phyloP scores from a whole-genome alignment of 306 rosid genomes.

The Begonia masoniana region DNA sequence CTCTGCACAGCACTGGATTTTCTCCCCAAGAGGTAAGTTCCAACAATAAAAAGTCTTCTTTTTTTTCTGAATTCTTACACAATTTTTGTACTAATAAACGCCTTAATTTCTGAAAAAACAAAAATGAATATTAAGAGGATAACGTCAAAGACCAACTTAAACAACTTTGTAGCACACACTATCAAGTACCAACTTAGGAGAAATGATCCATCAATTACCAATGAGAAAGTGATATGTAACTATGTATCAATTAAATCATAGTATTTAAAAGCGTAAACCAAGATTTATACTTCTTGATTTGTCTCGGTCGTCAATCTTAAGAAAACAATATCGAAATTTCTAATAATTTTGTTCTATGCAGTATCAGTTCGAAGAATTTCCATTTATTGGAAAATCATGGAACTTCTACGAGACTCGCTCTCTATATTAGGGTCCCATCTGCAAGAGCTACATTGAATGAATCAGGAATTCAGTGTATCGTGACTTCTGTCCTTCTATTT shows the following conservation, averaged over 20 bases:
- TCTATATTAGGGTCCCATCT: slow-evolving; percentile 5
- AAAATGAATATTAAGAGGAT: neutral
- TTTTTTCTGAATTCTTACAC: neutral
- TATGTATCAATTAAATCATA: too few relatives aligned
- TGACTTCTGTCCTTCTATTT: neutral
- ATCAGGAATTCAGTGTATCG: neutral
- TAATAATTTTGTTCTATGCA: slow-evolving; percentile 16
- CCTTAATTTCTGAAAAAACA: neutral
- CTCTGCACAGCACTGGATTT: slow-evolving; percentile 23
- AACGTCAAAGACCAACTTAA: neutral
- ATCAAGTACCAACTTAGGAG: too few relatives aligned
- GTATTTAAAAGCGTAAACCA: too few relatives aligned
- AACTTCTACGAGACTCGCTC: slow-evolving; percentile 37
- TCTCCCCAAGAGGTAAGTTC: slow-evolving; percentile 52
- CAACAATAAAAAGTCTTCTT: neutral
- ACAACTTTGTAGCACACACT: neutral
- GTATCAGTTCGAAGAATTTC: slow-evolving; percentile 52
- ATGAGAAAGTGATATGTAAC: too few relatives aligned
- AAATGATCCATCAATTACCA: too few relatives aligned
- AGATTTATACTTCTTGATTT: neutral
- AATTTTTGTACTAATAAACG: neutral
- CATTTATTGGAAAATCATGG: slow-evolving; percentile 39
- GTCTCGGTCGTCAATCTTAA: neutral
- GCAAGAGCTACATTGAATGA: neutral
- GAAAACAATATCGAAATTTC: neutral